Percentiles rank a stretch among this genome's conserved stretches.
Conservation (phyloP, 2,329 filamentous ascomycete species). For the Drechslerella dactyloides region DNA sequence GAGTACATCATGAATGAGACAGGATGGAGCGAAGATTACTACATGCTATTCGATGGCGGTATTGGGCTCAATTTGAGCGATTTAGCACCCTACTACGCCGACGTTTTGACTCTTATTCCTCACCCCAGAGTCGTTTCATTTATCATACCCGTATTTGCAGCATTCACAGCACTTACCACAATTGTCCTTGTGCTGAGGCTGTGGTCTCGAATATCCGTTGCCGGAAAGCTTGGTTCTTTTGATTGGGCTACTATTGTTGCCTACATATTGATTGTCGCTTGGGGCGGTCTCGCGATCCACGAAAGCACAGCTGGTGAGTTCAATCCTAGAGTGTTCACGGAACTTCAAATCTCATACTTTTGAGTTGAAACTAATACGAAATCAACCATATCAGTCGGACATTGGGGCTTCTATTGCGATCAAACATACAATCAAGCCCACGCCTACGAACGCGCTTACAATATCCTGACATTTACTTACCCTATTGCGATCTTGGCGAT, state of each 20-base stretch:
- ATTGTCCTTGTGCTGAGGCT: slow-evolving; percentile 36
- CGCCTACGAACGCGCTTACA: slow-evolving; percentile 34
- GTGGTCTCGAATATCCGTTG: slow-evolving; percentile 46
- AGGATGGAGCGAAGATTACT: slow-evolving; percentile 44
- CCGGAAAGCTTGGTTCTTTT: slow-evolving; percentile 42
- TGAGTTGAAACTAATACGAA: too few species aligned
- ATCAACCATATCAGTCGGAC: slow-evolving; percentile 26
- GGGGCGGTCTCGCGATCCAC: slow-evolving; percentile 34
- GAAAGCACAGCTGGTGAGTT: slow-evolving; percentile 43
- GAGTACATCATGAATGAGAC: slow-evolving; percentile 32
- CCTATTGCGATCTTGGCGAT: slow-evolving; percentile 33
- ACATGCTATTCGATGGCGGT: slow-evolving; percentile 30
- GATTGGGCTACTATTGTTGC: slow-evolving; percentile 38
- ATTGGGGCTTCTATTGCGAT: slow-evolving; percentile 46
- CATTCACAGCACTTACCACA: slow-evolving; percentile 34
- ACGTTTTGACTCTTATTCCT: slow-evolving; percentile 30
- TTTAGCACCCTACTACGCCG: slow-evolving; percentile 29
- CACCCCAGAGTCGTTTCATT: slow-evolving; percentile 37
- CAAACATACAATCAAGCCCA: slow-evolving; percentile 35
- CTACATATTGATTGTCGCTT: slow-evolving; percentile 30
- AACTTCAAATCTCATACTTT: too few species aligned
- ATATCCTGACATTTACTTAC: slow-evolving; percentile 49
- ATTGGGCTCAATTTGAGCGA: slow-evolving; percentile 41
- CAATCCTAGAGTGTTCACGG: too few species aligned
- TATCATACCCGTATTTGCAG: slow-evolving; percentile 41